Evolutionary conservation across 768 basidiomycete species (phyloP).

Genomic region (Nidularia sp.): DNA sequence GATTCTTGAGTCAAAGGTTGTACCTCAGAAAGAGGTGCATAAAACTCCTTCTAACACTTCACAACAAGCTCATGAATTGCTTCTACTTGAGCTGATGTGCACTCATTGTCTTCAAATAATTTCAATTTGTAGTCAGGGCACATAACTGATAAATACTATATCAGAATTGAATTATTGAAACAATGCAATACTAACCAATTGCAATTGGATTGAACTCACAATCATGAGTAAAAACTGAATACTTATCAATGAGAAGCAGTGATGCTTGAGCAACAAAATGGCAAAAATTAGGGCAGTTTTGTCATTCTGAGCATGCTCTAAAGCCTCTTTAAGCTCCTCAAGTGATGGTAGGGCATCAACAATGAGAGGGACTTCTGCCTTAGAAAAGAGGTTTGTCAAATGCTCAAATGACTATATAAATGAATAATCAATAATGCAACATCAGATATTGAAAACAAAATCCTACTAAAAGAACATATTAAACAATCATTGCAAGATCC

Average conservation of each 20-base stretch:
- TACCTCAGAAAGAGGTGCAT: not conserved
- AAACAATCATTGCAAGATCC: conserved; percentile 9
- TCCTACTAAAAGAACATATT: conserved; percentile 11
- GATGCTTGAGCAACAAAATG: not conserved
- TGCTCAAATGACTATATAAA: conserved; percentile 15
- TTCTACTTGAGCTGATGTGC: not conserved
- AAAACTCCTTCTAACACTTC: not conserved
- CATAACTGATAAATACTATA: conserved; percentile 14
- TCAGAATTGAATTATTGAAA: not conserved
- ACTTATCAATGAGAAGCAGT: not conserved
- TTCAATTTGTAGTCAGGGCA: conserved; percentile 14
- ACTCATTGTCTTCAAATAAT: conserved; percentile 10
- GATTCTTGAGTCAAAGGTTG: not conserved
- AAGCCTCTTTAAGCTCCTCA: conserved; percentile 7
- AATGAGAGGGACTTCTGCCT: conserved; percentile 11
- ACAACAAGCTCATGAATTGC: not conserved
- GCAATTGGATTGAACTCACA: not conserved
- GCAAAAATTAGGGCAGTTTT: not conserved
- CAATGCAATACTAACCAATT: not conserved
- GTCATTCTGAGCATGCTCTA: conserved; percentile 6
- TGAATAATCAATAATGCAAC: not conserved
- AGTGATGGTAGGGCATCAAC: conserved; percentile 14
- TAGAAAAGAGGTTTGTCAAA: conserved; percentile 16
- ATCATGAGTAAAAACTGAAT: not conserved
- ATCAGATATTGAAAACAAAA: not conserved